A percentile compares a stretch with the other conserved stretches of the same genome.
Conservation (phyloP, 805 yeast species). For the Sungouiozyma intestinalis region DNA sequence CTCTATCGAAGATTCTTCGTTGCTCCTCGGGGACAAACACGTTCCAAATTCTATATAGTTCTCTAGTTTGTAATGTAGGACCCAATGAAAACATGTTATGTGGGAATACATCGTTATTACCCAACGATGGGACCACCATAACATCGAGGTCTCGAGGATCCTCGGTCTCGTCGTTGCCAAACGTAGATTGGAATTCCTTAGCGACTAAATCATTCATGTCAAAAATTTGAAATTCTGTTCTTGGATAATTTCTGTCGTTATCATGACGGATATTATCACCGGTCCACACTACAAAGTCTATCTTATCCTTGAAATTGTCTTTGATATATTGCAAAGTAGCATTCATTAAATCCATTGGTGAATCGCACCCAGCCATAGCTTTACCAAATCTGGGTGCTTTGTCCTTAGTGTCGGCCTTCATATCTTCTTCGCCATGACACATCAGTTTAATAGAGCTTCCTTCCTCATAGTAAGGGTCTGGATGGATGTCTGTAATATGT, state of each 20-base stretch:
- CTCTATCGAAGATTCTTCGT: slow-evolving; percentile 60
- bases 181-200: slow-evolving; percentile 39
- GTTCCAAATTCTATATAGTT: slow-evolving; percentile 64
- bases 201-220: slow-evolving; percentile 56
- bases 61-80: slow-evolving; percentile 80
- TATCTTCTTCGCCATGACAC: slow-evolving; percentile 40
- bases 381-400: slow-evolving; percentile 62
- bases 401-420: slow-evolving; percentile 24
- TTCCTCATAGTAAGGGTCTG: slow-evolving; percentile 54
- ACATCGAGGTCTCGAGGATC: slow-evolving; percentile 39
- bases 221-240: slow-evolving; percentile 63
- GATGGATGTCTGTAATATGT: slow-evolving; percentile 83
- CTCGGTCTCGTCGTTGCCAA: slow-evolving; percentile 36
- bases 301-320: slow-evolving; percentile 55
- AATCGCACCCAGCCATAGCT: slow-evolving; percentile 68
- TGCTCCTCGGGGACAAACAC: slow-evolving; percentile 68
- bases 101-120: slow-evolving; percentile 84
- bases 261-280: slow-evolving; percentile 86
- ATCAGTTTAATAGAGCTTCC: slow-evolving; percentile 39
- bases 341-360: slow-evolving; percentile 52
- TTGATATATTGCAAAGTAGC: slow-evolving; percentile 59
- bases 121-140: slow-evolving; percentile 58
- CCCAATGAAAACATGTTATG: slow-evolving; percentile 81
- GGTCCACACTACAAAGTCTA: slow-evolving; percentile 84
- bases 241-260: slow-evolving; percentile 61